Base-by-base conservation (phyloP, 371 early-diverging fungal genomes). In the Mucor piriformis region DNA sequence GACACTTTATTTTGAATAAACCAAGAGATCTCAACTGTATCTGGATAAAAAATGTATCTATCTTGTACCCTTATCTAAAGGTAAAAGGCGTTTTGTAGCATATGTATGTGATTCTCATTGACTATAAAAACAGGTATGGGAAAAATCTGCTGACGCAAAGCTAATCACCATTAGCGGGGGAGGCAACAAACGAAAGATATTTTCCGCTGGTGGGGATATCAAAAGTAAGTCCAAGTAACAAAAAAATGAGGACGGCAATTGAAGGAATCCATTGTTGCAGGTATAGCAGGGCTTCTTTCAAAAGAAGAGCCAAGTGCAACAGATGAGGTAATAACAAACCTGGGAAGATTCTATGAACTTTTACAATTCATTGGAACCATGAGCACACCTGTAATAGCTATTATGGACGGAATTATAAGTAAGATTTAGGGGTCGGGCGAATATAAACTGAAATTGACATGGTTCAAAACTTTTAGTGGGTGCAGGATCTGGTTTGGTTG, bases 351-450 rank as follows among this genome's bases (percentile, higher is more conserved):
- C 42, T 46, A 46, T 24, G 46, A 46, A 24, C 10, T 46, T 20
- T 12, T 46, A 21, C 46, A 46, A 4, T 46, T 46, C 13, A 46
- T 46, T 2, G 53, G 53, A 12, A 88, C 96, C 20, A 66, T 90
- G 38, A 74, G 84, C 35, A 97, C 88, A 48, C 97, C 97, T 3
- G 85, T 90, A 50, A 90, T 98, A 44, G 83, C 92, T 15, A 69
- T 98, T 37, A 87, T 97, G 77, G 79, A 95, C 61, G 98, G 98
- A 12, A 92, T 95, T 60, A 95, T 95, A 12, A 93, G 93, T 93
- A 83, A 59, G n/a, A n/a, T n/a, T n/a, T n/a, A n/a, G n/a, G n/a
- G n/a, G n/a, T n/a, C n/a, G n/a, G n/a, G n/a, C n/a, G n/a, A n/a
- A n/a, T n/a, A n/a, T n/a, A n/a, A n/a, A n/a, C n/a, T n/a, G n/a